Evolutionary conservation across 352 stramenopile species (phyloP), one percentile per base, ranked within the genome.

Genomic region (Pilasporangium apinafurcum): DNA sequence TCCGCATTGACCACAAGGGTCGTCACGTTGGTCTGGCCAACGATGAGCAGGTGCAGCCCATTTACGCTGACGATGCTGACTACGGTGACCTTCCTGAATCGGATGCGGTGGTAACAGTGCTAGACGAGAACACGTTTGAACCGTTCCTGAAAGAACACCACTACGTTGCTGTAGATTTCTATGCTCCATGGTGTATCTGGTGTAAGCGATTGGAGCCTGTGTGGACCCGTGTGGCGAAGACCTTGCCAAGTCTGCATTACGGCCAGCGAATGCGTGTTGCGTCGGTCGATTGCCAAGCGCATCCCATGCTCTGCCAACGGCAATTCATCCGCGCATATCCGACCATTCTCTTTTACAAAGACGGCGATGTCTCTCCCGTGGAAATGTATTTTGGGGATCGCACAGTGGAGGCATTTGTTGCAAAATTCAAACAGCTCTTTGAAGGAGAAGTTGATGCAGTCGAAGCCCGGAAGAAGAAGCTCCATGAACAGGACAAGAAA

Each of bases 91-190:
- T 92, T 31, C 81, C 81, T 9, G 70, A 82, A 30, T 86, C 69
- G 37, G 78, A 92, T 47, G 81, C 81, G 6, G 59, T 79, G 4
- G 81, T 92, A 24, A 91, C 81, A 17, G 55, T 72, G 24, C 59
- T 92, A 17, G 83, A 80, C 47, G 73, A 92, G n/a, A 57, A 74
- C 6, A 95, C 68, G 22, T 99, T 98, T 49, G 72, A 97, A 31
- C 50, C 65, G 2, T 98, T 97, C 55, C 43, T 98, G 10, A 72
- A 87, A 38, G 62, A 90, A 28, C 89, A 98, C 63, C 88, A 98
- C 56, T 97, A 98, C 62, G 90, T 97, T 5, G 96, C 97, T 42
- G 83, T 98, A 29, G 90, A 98, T 65, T 97, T 98, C 44, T 98
- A 92, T 74, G 96, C 94, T 28, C 94, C 95, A 9, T 96, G 85